A percentile compares a stretch with the other conserved stretches of the same genome.
Evolutionary conservation across 768 basidiomycete genomes (phyloP).

Genomic region (Phaffia tasmanica): DNA sequence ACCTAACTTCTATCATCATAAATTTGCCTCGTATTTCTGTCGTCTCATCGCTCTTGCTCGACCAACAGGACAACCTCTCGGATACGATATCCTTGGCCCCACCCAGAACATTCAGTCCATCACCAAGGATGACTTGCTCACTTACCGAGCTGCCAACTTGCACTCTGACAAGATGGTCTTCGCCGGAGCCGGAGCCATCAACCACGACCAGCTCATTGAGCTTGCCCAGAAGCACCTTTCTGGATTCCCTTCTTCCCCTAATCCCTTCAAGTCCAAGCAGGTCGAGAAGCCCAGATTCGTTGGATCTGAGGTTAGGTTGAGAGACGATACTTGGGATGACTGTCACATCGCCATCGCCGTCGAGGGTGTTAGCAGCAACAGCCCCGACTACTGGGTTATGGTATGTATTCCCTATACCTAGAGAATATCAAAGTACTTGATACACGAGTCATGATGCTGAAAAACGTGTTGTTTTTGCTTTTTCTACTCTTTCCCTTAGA

Average conservation of each 20-base stretch:
- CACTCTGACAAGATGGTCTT: constrained; percentile 98
- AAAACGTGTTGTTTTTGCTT: background rate
- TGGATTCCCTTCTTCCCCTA: constrained; percentile 69
- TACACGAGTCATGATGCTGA: background rate
- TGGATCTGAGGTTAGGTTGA: constrained; percentile 88
- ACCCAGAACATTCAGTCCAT: constrained; percentile 93
- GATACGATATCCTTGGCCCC: constrained; percentile 93
- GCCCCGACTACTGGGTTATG: constrained; percentile 99
- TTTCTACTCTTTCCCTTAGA: constrained; percentile 1
- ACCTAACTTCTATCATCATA: background rate
- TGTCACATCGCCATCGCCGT: constrained; percentile 93
- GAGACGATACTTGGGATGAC: constrained; percentile 79
- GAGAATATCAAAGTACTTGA: background rate
- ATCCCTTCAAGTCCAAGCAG: constrained; percentile 73
- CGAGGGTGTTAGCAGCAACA: constrained; percentile 95
- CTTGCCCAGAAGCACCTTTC: constrained; percentile 92
- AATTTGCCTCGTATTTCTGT: background rate
- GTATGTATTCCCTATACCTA: constrained; percentile 38
- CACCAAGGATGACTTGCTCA: constrained; percentile 71
- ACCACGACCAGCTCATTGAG: constrained; percentile 82
- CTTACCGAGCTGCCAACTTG: constrained; percentile 96
- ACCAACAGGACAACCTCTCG: constrained; percentile 72
- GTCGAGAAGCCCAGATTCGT: constrained; percentile 63
- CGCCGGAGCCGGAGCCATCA: constrained; percentile 89
- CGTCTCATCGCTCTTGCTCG: constrained; percentile 22